Percentiles rank a stretch among this genome's conserved stretches.
Evolutionary conservation across 139 green algal genomes (phyloP).

Genomic region (Marvania coccoides): DNA sequence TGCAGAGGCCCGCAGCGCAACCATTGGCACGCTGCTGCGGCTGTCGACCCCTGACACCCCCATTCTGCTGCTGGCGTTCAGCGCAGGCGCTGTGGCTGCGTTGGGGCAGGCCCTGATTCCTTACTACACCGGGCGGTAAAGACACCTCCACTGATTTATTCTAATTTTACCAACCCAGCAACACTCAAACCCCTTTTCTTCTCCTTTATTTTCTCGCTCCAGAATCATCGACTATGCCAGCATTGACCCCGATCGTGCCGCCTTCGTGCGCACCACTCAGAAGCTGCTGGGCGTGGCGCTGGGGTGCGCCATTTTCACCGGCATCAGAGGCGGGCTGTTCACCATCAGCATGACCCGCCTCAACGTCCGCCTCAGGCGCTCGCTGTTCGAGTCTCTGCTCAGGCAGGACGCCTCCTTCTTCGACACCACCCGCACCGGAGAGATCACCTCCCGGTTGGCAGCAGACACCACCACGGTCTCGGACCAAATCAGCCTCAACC

Average conservation of each 20-base stretch:
- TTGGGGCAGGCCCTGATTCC: slow-evolving; percentile 62
- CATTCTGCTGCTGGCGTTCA: slow-evolving; percentile 48
- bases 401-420: slow-evolving; percentile 78
- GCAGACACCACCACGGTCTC: slow-evolving; percentile 71
- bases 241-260: slow-evolving; percentile 47
- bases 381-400: slow-evolving; percentile 53
- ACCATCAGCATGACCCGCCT: slow-evolving; percentile 34
- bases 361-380: slow-evolving; percentile 28
- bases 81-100: slow-evolving; percentile 46
- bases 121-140: slow-evolving; percentile 47
- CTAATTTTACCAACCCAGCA: too few relatives aligned
- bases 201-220: background rate
- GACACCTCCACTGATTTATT: too few relatives aligned
- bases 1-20: slow-evolving; percentile 8
- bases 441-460: slow-evolving; percentile 45
- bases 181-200: background rate
- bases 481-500: slow-evolving; percentile 66
- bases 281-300: slow-evolving; percentile 50
- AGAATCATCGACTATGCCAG: slow-evolving; percentile 72
- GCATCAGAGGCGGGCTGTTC: slow-evolving; percentile 64
- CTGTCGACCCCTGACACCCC: slow-evolving; percentile 39
- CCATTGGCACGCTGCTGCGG: slow-evolving; percentile 38
- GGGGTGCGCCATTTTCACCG: slow-evolving; percentile 60
- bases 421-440: slow-evolving; percentile 59
- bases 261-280: slow-evolving; percentile 44